Evolutionary conservation across 176 grass and related monocot species (phyloP).

Genomic region (Aegilops umbellulata): DNA sequence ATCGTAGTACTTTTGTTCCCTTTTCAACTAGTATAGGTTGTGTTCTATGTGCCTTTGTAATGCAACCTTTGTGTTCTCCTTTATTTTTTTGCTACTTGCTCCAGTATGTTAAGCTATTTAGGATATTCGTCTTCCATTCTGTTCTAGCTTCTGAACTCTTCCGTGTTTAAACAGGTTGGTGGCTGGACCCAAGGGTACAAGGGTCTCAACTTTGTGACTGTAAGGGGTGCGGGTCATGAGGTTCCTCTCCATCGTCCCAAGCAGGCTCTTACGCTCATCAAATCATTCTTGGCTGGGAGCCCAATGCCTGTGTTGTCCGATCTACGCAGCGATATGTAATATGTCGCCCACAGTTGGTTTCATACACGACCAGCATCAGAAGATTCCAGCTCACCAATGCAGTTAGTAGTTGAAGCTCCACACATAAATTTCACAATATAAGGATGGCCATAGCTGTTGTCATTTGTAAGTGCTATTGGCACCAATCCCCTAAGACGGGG

Average conservation of each 20-base stretch:
- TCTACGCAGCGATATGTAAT: slow-evolving; percentile 52
- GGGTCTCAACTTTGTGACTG: slow-evolving; percentile 79
- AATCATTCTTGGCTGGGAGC: slow-evolving; percentile 78
- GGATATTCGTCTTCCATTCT: not conserved
- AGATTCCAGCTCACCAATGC: not conserved
- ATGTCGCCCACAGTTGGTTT: not conserved
- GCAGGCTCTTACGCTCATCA: slow-evolving; percentile 76
- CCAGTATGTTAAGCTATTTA: slow-evolving; percentile 14
- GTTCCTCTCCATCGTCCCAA: slow-evolving; percentile 91
- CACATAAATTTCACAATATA: not conserved
- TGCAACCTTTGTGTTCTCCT: not conserved
- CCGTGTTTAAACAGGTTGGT: slow-evolving; percentile 70
- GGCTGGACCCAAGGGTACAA: slow-evolving; percentile 89
- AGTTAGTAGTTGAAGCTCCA: not conserved
- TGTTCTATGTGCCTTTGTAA: not conserved
- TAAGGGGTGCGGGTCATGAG: slow-evolving; percentile 95
- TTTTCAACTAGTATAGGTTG: not conserved
- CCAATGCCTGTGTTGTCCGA: slow-evolving; percentile 61
- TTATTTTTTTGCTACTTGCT: not conserved
- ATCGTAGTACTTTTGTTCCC: not conserved
- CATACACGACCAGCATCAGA: not conserved
- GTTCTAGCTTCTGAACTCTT: slow-evolving; percentile 15
- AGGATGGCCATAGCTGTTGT: slow-evolving; percentile 3
- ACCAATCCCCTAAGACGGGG: slow-evolving; percentile 9
- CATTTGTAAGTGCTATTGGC: slow-evolving; percentile 19